Evolutionary conservation across 2,329 filamentous ascomycete genomes (phyloP).

Genomic region (Colletotrichum sp.): DNA sequence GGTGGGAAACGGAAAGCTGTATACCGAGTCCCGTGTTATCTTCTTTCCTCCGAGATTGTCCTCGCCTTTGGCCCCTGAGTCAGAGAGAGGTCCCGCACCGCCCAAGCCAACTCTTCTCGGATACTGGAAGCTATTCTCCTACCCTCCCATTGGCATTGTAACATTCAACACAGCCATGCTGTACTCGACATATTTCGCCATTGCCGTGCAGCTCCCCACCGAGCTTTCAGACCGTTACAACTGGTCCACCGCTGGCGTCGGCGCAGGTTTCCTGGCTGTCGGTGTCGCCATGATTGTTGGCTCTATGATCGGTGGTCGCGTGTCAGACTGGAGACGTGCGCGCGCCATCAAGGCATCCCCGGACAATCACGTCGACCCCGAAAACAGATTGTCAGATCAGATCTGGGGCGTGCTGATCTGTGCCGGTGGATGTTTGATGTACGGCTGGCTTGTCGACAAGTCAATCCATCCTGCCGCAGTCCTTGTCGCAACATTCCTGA

Average conservation of each 20-base stretch:
- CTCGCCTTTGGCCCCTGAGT: constrained; percentile 26
- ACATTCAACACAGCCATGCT: constrained; percentile 37
- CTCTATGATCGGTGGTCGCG: constrained; percentile 39
- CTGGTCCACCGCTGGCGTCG: constrained; percentile 36
- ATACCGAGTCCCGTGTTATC: constrained; percentile 22
- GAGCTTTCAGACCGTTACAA: constrained; percentile 34
- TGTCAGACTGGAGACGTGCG: constrained; percentile 39
- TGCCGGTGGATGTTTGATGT: constrained; percentile 41
- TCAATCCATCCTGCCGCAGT: constrained; percentile 31
- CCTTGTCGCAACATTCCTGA: constrained; percentile 32
- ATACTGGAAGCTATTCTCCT: constrained; percentile 33
- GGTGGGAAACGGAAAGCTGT: constrained; percentile 45
- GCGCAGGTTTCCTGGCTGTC: constrained; percentile 37
- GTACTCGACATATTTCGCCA: constrained; percentile 36
- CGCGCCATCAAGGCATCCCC: constrained; percentile 14
- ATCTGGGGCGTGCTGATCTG: constrained; percentile 42
- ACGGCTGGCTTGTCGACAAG: constrained; percentile 41
- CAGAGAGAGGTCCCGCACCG: constrained; percentile 28
- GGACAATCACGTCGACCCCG: constrained; percentile 33
- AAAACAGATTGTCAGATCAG: constrained; percentile 42
- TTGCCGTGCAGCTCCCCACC: constrained; percentile 32
- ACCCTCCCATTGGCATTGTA: constrained; percentile 36
- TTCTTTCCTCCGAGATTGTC: constrained; percentile 25
- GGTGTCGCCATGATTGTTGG: constrained; percentile 30
- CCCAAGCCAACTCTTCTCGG: constrained; percentile 30